phyloP scores from a whole-genome alignment of 2,329 filamentous ascomycete genomes.

The Fusarium sp. region DNA sequence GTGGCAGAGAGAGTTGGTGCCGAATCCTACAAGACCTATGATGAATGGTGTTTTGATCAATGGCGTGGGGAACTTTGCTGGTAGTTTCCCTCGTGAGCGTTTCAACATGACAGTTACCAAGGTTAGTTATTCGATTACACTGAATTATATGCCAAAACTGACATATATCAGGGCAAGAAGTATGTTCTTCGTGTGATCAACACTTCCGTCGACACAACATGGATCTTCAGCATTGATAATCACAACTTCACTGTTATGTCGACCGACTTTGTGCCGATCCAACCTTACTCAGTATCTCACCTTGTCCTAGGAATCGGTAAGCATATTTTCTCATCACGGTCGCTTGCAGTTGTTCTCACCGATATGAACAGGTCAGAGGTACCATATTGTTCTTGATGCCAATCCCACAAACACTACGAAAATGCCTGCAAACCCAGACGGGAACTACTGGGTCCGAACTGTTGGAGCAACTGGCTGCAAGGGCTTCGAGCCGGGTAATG shows the following conservation, averaged over 20 bases:
- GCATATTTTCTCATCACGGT: too few species aligned
- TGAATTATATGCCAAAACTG: fast-evolving
- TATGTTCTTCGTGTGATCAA: background rate
- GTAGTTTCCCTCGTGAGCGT: conserved; percentile 7
- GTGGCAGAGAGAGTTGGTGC: conserved; percentile 9
- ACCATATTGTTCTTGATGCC: background rate
- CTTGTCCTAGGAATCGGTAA: background rate
- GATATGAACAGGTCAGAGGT: background rate
- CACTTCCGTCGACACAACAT: background rate
- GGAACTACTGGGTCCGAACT: background rate
- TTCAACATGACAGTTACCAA: conserved; percentile 13
- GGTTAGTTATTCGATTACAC: fast-evolving
- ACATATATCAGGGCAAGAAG: background rate
- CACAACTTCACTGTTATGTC: conserved; percentile 1
- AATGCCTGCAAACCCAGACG: background rate
- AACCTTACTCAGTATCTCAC: background rate
- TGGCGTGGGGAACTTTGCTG: conserved; percentile 8
- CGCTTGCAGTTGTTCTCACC: fast-evolving
- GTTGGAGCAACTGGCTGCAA: background rate
- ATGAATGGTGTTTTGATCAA: conserved; percentile 19
- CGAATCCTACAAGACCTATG: conserved; percentile 1
- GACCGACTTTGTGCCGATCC: background rate
- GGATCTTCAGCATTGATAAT: conserved; percentile 2
- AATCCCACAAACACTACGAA: background rate
- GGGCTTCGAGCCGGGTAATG: background rate